These are phyloP conservation scores for Tremella mesenterica DNA, from an alignment of 768 basidiomycete genomes.

Conservation along the genomic window DNA sequence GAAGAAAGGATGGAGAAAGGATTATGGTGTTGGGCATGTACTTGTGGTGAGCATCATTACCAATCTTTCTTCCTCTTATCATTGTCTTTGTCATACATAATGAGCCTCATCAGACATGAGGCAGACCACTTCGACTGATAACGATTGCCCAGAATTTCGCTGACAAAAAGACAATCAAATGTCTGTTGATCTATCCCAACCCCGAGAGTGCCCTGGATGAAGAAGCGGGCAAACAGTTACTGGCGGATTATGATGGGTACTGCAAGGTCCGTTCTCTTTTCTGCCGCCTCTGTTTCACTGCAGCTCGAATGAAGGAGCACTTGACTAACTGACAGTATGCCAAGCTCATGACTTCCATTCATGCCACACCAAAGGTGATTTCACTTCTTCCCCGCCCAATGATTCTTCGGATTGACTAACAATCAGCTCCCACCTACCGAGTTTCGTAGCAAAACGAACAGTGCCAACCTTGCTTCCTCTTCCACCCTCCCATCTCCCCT, in stretches of 20 bases:
- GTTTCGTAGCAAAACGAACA: constrained; percentile 5
- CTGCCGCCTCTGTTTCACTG: neutral
- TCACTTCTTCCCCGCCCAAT: neutral
- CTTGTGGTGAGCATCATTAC: constrained; percentile 49
- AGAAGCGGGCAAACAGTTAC: constrained; percentile 82
- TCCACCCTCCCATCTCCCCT: constrained; percentile 9
- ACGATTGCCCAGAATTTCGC: neutral
- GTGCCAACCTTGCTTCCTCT: constrained; percentile 1
- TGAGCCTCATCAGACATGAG: too few relatives aligned
- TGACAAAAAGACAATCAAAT: constrained; percentile 62
- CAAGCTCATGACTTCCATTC: constrained; percentile 78
- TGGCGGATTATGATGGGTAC: constrained; percentile 80
- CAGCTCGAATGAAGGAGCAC: neutral
- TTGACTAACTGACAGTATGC: constrained; percentile 52
- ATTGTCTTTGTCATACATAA: too few relatives aligned
- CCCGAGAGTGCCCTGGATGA: constrained; percentile 94
- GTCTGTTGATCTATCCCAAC: constrained; percentile 91
- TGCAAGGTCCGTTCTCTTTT: constrained; percentile 46
- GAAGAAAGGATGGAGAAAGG: constrained; percentile 93
- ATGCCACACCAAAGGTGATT: constrained; percentile 69
- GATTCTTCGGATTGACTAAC: neutral
- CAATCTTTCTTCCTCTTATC: neutral
- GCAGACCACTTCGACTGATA: too few relatives aligned
- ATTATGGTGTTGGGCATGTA: constrained; percentile 83
- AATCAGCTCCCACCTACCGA: constrained; percentile 11